phyloP scores from a whole-genome alignment of 805 yeast species.

The Limtongia smithiae region DNA sequence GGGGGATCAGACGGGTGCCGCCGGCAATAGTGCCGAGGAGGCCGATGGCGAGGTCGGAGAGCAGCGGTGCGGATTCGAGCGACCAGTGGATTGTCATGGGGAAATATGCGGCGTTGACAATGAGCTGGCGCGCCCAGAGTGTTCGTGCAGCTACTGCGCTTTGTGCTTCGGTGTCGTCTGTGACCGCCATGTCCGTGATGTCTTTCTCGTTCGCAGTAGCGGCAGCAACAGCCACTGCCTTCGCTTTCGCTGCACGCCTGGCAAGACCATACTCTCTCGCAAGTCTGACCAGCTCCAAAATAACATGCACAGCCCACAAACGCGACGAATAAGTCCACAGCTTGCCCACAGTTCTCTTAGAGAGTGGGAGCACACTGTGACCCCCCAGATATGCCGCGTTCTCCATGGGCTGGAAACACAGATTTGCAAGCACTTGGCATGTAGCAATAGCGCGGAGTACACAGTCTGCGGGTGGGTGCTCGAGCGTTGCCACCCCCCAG shows the following conservation, averaged over 20 bases:
- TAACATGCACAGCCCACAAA: conserved; percentile 42
- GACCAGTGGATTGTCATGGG: conserved; percentile 46
- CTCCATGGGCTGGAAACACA: conserved; percentile 42
- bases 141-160: neutral
- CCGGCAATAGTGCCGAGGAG: conserved; percentile 40
- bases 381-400: conserved; percentile 41
- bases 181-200: neutral
- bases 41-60: conserved; percentile 38
- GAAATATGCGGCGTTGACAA: conserved; percentile 41
- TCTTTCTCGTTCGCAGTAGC: conserved; percentile 2
- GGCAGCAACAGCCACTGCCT: neutral
- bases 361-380: conserved; percentile 38
- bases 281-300: conserved; percentile 36
- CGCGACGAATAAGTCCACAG: conserved; percentile 40
- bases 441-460: conserved; percentile 35
- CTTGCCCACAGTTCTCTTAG: conserved; percentile 31
- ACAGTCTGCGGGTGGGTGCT: conserved; percentile 35
- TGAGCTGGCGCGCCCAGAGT: conserved; percentile 31
- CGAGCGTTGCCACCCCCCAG: conserved; percentile 39
- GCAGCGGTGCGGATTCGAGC: conserved; percentile 36
- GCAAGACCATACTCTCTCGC: conserved; percentile 15
- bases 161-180: neutral
- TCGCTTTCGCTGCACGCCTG: neutral
- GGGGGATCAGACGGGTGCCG: conserved; percentile 27
- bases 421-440: conserved; percentile 38